A percentile compares a stretch with the other conserved stretches of the same genome.
phyloP scores from a whole-genome alignment of 441 rosid genomes.

The Cnidoscolus chayamansa region DNA sequence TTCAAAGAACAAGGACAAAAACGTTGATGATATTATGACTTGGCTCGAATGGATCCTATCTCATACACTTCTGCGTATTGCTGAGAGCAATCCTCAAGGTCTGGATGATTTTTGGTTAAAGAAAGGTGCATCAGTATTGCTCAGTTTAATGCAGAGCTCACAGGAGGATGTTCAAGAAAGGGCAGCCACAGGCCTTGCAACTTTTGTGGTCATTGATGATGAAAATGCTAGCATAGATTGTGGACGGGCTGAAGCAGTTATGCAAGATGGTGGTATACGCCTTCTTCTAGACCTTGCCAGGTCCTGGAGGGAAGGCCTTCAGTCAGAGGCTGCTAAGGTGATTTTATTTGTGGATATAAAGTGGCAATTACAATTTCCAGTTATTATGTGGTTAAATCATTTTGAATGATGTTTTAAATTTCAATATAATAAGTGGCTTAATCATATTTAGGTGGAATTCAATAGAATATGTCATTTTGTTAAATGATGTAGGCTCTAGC shows the following conservation, averaged over 20 bases:
- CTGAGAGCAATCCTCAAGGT: slow-evolving; percentile 83
- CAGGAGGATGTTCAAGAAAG: slow-evolving; percentile 97
- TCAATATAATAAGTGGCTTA: slow-evolving; percentile 1
- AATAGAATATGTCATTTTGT: slow-evolving; percentile 6
- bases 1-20: slow-evolving; percentile 44
- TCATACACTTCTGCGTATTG: slow-evolving; percentile 71
- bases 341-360: slow-evolving; percentile 1
- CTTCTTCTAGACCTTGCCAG: slow-evolving; percentile 84
- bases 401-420: slow-evolving; percentile 4
- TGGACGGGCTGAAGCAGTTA: slow-evolving; percentile 92
- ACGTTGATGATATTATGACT: slow-evolving; percentile 58
- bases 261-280: slow-evolving; percentile 82
- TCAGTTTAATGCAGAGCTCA: slow-evolving; percentile 77
- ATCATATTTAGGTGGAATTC: slow-evolving; percentile 10
- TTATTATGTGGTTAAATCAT: background rate
- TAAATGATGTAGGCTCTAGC: slow-evolving; percentile 68
- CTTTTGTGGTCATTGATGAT: slow-evolving; percentile 89
- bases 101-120: slow-evolving; percentile 87
- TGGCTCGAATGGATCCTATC: slow-evolving; percentile 94
- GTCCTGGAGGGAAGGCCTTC: slow-evolving; percentile 97
- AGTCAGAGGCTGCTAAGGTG: slow-evolving; percentile 97
- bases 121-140: slow-evolving; percentile 80
- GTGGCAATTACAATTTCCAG: background rate
- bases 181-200: slow-evolving; percentile 90
- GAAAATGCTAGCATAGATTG: slow-evolving; percentile 91